Evolutionary conservation across 768 basidiomycete species (phyloP).

Genomic region (Trametes cubensis): DNA sequence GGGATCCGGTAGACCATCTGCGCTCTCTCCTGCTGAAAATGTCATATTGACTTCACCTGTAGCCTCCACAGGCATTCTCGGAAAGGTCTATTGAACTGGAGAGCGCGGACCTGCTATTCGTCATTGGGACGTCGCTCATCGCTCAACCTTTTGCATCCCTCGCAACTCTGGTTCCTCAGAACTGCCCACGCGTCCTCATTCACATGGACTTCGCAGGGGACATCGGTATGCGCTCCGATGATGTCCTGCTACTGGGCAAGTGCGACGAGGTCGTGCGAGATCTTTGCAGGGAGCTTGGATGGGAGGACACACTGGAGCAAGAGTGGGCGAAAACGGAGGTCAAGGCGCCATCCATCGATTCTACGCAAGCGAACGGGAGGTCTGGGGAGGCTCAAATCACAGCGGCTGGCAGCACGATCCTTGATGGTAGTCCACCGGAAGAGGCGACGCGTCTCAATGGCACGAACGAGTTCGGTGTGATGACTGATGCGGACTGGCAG

Average conservation of each 20-base stretch:
- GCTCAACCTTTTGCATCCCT: constrained; percentile 89
- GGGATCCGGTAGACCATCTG: constrained; percentile 58
- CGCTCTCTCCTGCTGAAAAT: not conserved
- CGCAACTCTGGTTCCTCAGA: constrained; percentile 47
- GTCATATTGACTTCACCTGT: constrained; percentile 9
- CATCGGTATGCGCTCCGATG: constrained; percentile 54
- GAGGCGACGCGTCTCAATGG: not conserved
- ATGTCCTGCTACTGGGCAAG: constrained; percentile 66
- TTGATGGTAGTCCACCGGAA: not conserved
- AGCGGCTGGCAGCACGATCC: too few relatives aligned
- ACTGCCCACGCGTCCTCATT: constrained; percentile 83
- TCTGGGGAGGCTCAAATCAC: not conserved
- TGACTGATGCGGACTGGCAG: constrained; percentile 16
- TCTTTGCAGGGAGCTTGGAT: constrained; percentile 70
- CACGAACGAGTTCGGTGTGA: constrained; percentile 1
- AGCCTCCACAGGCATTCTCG: constrained; percentile 80
- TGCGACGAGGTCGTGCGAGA: constrained; percentile 69
- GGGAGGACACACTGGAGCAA: constrained; percentile 46
- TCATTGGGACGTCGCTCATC: constrained; percentile 88
- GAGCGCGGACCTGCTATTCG: constrained; percentile 82
- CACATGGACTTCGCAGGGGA: constrained; percentile 83
- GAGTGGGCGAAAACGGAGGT: constrained; percentile 31
- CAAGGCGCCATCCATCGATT: constrained; percentile 4
- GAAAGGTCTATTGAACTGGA: constrained; percentile 52
- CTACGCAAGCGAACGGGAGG: constrained; percentile 1